Base-by-base conservation (phyloP, 257 asterid species). In the Catharanthus roseus region DNA sequence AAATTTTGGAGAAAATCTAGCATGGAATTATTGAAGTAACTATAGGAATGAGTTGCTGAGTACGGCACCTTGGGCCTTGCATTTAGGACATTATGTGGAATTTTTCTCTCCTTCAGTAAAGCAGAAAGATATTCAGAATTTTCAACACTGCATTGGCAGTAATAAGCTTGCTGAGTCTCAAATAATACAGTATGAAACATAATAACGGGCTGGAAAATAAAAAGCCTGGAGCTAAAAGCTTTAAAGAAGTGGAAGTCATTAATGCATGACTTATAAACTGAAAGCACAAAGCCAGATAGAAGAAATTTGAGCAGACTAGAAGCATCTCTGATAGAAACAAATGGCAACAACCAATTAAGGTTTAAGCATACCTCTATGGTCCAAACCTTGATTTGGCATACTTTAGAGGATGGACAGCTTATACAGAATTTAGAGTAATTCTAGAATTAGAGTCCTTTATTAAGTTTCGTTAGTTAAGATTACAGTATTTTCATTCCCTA, bases 11-110 rank as follows among this genome's bases (percentile, higher is more conserved):
- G 67, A 57, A 55, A n/a, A 47, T 55, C 38, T 56, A 60, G 10
- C 71, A 51, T 60, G 33, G 65, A 45, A 74, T 16, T 33, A 67
- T 65, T 57, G 4, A 74, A 68, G 68, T 45, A 33, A 28, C 76
- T 71, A 65, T 66, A 62, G 15, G 44, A 12, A 69, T 28, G 63
- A 42, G 65, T 53, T 58, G 44, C 71, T 70, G 51, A 76, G 69
- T 66, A 75, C 29, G 24, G 23, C 57, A 93, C 99, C 99, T 93
- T 91, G 72, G 99, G 97, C 49, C 95, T 93, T 51, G 99, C 99
- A 81, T 95, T 95, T 54, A 95, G 97, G 83, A 95, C 91, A 74
- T 91, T 95, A 84, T 95, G 99, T 34, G 99, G 95, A 69, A 95
- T 82, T 72, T 81, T 82, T 73, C 88, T 88, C 74, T 85, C 77